A percentile compares a stretch with the other conserved stretches of the same genome.
phyloP scores from a whole-genome alignment of 306 rosid genomes.

The Prunus armeniaca region DNA sequence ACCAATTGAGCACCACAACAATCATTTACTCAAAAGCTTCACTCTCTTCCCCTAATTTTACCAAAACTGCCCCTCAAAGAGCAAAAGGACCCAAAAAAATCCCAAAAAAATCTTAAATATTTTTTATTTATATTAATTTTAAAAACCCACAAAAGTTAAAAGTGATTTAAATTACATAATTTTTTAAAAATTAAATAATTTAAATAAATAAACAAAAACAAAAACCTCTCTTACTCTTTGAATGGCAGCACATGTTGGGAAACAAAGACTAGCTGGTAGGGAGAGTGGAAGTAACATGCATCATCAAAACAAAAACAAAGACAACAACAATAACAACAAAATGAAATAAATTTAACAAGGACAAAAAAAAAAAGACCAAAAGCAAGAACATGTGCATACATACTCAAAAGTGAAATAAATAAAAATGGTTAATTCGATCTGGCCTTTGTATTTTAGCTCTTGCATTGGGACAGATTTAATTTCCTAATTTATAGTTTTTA shows the following conservation, averaged over 20 bases:
- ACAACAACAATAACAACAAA: no score
- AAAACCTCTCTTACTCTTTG: not conserved
- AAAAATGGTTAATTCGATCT: not conserved
- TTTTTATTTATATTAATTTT: no score
- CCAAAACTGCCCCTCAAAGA: not conserved
- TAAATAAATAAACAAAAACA: no score
- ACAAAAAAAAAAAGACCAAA: not conserved
- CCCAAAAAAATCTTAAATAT: no score
- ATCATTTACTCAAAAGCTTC: slow-evolving; percentile 1
- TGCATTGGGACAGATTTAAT: not conserved
- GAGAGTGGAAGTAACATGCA: slow-evolving; percentile 4
- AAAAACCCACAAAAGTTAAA: no score
- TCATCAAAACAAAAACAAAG: not conserved
- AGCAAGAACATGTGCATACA: not conserved
- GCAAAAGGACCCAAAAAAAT: not conserved
- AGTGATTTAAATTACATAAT: no score
- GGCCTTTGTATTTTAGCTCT: not conserved
- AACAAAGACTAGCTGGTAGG: not conserved
- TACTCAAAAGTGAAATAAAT: not conserved
- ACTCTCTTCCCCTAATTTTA: no score
- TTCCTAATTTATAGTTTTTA: not conserved
- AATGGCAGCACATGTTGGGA: not conserved
- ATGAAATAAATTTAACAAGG: no score
- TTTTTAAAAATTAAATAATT: no score
- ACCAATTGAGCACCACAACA: not conserved